Percentiles rank a stretch among this genome's conserved stretches.
These are phyloP conservation scores for Aspergillus sp. DNA, from an alignment of 2,329 filamentous ascomycete species.

Conservation along the genomic window DNA sequence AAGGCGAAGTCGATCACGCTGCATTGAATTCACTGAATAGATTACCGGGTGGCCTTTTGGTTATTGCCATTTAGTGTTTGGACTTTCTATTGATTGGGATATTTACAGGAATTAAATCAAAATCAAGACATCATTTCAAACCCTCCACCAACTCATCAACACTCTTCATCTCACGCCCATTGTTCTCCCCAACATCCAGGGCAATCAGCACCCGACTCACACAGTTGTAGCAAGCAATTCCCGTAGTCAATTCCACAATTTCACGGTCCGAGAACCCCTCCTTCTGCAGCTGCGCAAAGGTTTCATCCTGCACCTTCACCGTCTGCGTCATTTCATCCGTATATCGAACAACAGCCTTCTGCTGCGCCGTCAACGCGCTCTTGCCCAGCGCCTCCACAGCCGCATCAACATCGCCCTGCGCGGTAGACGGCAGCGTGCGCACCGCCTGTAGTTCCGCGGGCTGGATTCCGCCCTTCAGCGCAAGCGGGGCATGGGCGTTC, in stretches of 20 bases:
- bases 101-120: background rate
- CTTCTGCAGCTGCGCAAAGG: conserved; percentile 62
- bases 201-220: conserved; percentile 84
- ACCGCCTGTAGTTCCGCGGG: conserved; percentile 50
- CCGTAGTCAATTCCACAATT: conserved; percentile 79
- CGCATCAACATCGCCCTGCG: conserved; percentile 27
- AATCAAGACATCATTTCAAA: conserved; percentile 2
- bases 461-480: conserved; percentile 37
- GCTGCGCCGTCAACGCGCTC: conserved; percentile 53
- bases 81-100: background rate
- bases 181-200: conserved; percentile 61
- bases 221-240: conserved; percentile 85
- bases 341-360: conserved; percentile 70
- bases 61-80: background rate
- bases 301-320: conserved; percentile 66
- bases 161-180: conserved; percentile 60
- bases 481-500: conserved; percentile 73
- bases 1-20: conserved; percentile 23
- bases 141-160: conserved; percentile 64
- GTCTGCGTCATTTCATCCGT: conserved; percentile 80
- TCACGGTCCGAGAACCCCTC: conserved; percentile 67
- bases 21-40: background rate
- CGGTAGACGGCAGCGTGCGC: conserved; percentile 54
- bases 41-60: background rate
- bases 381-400: conserved; percentile 42